A percentile compares a stretch with the other conserved stretches of the same genome.
These are phyloP conservation scores for Rhodotorula sp. DNA, from an alignment of 1,284 basidiomycete species.

Conservation along the genomic window DNA sequence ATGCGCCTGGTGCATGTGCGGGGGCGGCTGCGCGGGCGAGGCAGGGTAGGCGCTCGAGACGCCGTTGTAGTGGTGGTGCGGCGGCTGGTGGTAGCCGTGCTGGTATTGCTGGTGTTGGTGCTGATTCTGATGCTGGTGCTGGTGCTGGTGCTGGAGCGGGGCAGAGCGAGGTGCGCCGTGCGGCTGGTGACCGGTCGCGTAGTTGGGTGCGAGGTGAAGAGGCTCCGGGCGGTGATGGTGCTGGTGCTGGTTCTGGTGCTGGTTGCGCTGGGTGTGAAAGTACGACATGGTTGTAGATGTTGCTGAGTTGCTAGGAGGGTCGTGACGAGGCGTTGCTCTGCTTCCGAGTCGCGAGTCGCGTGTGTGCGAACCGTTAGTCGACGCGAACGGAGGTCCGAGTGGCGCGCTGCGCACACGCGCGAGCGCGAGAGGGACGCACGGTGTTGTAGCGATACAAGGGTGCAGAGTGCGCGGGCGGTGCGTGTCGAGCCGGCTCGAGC, in stretches of 20 bases:
- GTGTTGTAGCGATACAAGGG: neutral
- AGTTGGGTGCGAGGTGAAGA: neutral
- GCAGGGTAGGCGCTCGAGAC: neutral
- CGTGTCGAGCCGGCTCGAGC: slow-evolving; percentile 1
- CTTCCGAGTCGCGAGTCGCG: too few relatives aligned
- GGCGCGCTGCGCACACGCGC: neutral
- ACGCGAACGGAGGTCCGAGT: neutral
- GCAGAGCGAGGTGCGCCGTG: neutral
- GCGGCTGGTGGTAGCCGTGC: neutral
- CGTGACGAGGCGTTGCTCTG: neutral
- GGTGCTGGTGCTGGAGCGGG: neutral
- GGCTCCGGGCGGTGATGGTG: neutral
- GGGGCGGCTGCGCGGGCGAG: neutral
- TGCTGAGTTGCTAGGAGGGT: neutral
- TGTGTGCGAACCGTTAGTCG: too few relatives aligned
- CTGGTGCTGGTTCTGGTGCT: too few relatives aligned
- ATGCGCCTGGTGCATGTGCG: slow-evolving; percentile 3
- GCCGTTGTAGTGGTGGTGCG: neutral
- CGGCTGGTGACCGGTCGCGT: neutral
- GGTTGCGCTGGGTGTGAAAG: neutral
- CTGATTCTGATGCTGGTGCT: neutral
- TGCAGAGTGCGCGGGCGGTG: neutral
- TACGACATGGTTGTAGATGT: neutral
- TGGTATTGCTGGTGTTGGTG: neutral
- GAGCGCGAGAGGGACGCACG: neutral